phyloP scores from a whole-genome alignment of 2,329 filamentous ascomycete genomes.

The Raffaelea albimanens region DNA sequence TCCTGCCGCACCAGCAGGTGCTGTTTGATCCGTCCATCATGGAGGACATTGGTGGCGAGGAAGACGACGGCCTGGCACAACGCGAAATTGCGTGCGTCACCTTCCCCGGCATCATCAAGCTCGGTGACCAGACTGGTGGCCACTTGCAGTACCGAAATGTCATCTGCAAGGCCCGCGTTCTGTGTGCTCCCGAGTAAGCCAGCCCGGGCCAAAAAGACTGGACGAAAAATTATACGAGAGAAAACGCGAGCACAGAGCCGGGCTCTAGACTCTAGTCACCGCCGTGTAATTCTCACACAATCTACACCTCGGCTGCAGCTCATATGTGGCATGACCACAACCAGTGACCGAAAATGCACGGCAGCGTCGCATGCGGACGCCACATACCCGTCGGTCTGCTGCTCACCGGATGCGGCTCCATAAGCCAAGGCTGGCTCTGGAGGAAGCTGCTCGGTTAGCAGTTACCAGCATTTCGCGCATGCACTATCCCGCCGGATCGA shows the following conservation, averaged over 20 bases:
- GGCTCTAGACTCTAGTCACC: too few relatives aligned
- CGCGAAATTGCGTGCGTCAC: constrained; percentile 52
- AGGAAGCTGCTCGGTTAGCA: too few relatives aligned
- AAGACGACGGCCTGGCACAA: constrained; percentile 27
- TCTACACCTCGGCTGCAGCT: too few relatives aligned
- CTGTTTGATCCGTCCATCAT: constrained; percentile 50
- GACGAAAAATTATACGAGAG: too few relatives aligned
- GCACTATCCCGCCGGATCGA: too few relatives aligned
- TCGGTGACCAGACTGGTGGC: constrained; percentile 54
- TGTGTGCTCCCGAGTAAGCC: constrained; percentile 42
- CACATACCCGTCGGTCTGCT: too few relatives aligned
- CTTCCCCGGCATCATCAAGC: constrained; percentile 56
- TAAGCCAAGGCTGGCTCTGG: too few relatives aligned
- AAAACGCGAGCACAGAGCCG: too few relatives aligned
- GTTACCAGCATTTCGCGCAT: too few relatives aligned
- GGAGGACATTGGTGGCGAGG: constrained; percentile 56
- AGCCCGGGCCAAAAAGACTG: not conserved
- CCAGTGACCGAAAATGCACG: not conserved
- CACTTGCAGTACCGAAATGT: constrained; percentile 53
- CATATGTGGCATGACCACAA: not conserved
- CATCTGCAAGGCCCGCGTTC: constrained; percentile 55
- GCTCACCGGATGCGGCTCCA: too few relatives aligned
- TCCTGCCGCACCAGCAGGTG: constrained; percentile 41
- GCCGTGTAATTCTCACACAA: not conserved
- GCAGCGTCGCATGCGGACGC: too few relatives aligned